Base-by-base conservation (phyloP, 768 basidiomycete species). In the Ramaria sp. region DNA sequence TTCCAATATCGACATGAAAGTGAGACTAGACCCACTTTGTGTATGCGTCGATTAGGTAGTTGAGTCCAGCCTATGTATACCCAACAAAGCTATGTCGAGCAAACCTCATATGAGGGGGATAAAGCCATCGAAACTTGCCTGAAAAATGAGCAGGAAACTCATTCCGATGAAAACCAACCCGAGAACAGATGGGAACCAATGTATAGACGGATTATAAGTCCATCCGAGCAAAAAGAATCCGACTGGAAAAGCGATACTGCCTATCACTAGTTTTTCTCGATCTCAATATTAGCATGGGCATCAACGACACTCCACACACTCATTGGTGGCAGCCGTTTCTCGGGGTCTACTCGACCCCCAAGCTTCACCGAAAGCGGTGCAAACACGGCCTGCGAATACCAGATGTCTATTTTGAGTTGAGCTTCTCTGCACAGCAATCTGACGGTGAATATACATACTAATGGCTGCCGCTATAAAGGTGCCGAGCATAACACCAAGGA, bases 81-180 rank as follows among this genome's bases (percentile, higher is more conserved):
- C 27, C 38, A 27, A 11, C 4, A 27, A 27, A 27, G 1, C n/a
- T n/a, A 51, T 15, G 7, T 51, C 38, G 27, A 30, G 50, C 24
- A 42, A 54, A 11, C 37, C 22, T 22, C 24, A 24, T 34, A 53
- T 19, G 38, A 30, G 31, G 27, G 7, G 37, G 12, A 33, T 20
- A 37, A 4, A 38, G 10, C 22, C 53, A 41, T 58, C 51, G 12
- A 33, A 47, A 19, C 63, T 57, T 38, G 54, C 62, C 59, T 70
- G 70, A 63, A 70, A 69, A 46, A 71, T 70, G 38, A 70, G 61
- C 33, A 70, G 54, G 57, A 69, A 69, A 3, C 60, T 54, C 53
- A 64, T 63, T n/a, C 69, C 69, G 33, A 71, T 63, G 31, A 70
- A 64, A 11, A 59, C 54, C 42, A 66, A 53, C 7, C 66, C 68